Evolutionary conservation across 2,329 filamentous ascomycete genomes (phyloP).

Genomic region (Arthrinium phaeospermum): DNA sequence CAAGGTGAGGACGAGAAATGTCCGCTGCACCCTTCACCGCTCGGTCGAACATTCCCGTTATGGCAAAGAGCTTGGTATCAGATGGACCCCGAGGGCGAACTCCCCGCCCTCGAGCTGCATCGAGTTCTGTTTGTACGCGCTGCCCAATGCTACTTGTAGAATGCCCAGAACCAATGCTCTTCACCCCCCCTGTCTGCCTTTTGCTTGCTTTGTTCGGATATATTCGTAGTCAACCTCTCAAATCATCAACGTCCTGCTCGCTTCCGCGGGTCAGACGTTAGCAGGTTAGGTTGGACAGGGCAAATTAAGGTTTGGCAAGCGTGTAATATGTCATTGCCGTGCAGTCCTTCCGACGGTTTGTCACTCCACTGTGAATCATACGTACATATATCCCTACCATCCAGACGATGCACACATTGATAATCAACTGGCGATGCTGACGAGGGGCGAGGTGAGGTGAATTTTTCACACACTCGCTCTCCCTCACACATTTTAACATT

Average conservation of each 20-base stretch:
- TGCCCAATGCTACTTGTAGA: not conserved
- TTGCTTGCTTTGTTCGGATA: constrained; percentile 13
- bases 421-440: constrained; percentile 3
- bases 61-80: constrained; percentile 9
- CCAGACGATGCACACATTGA: constrained; percentile 8
- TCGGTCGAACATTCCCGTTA: constrained; percentile 16
- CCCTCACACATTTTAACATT: not conserved
- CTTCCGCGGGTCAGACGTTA: constrained; percentile 9
- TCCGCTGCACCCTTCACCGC: constrained; percentile 14
- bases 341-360: constrained; percentile 2
- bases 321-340: constrained; percentile 16
- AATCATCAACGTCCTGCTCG: constrained; percentile 7
- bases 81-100: constrained; percentile 1
- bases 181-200: not conserved
- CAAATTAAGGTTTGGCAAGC: constrained; percentile 15
- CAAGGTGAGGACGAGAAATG: constrained; percentile 16
- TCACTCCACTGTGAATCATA: constrained; percentile 17
- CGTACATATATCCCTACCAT: constrained; percentile 4
- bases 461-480: not conserved
- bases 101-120: not conserved
- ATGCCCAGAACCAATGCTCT: too few relatives aligned
- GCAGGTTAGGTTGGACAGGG: constrained; percentile 11
- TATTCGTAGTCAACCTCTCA: not conserved
- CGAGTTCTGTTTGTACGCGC: not conserved
- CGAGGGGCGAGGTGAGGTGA: constrained; percentile 6